These are phyloP conservation scores for Colletotrichum limetticola DNA, from an alignment of 2,329 filamentous ascomycete species.

Conservation along the genomic window DNA sequence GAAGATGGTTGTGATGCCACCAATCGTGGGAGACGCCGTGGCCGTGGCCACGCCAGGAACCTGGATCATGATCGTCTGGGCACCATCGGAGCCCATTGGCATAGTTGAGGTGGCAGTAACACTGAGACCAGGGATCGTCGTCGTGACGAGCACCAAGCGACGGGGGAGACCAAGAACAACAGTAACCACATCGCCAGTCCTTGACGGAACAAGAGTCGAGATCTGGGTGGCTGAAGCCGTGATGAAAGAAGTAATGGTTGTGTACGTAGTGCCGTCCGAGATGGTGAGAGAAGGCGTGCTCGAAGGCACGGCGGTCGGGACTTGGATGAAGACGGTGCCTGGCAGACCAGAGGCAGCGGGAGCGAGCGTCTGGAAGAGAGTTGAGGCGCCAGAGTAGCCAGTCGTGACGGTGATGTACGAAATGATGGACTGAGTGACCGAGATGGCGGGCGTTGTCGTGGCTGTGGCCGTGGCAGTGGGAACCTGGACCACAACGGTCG, in stretches of 20 bases:
- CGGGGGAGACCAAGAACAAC: conserved; percentile 12
- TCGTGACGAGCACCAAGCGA: neutral
- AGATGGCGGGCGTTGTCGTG: neutral
- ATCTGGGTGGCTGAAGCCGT: neutral
- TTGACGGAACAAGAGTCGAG: conserved; percentile 2
- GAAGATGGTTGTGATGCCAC: conserved; percentile 14
- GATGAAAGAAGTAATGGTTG: conserved; percentile 4
- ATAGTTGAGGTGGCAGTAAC: conserved; percentile 1
- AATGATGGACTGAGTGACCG: conserved; percentile 12
- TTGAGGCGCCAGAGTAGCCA: conserved; percentile 2
- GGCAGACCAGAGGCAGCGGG: conserved; percentile 27
- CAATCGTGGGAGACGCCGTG: neutral
- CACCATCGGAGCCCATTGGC: conserved; percentile 16
- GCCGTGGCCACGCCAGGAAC: neutral
- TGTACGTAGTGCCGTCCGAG: neutral
- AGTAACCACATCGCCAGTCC: neutral
- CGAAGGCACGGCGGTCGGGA: conserved; percentile 6
- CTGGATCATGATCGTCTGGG: conserved; percentile 15
- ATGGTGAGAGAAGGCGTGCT: neutral
- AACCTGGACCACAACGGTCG: conserved; percentile 11
- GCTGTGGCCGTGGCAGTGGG: neutral
- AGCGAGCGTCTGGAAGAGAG: conserved; percentile 10
- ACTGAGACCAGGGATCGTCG: neutral
- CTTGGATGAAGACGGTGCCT: conserved; percentile 18
- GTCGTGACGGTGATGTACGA: conserved; percentile 29